These are phyloP conservation scores for Vachellia collinsii DNA, from an alignment of 306 rosid species.

Conservation along the genomic window DNA sequence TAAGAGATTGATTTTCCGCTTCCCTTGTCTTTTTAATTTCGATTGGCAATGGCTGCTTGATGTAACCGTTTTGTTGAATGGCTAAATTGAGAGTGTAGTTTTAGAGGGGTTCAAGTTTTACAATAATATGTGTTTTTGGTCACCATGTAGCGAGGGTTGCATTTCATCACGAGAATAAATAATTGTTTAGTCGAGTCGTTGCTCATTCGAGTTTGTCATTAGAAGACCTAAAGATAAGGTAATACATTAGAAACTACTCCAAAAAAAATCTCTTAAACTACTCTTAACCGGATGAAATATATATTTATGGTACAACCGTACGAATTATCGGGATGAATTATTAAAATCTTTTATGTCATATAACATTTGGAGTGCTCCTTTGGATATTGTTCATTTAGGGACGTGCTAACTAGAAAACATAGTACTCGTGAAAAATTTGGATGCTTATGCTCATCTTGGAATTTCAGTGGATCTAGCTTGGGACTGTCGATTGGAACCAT, in stretches of 20 bases:
- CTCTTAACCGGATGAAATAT: too few relatives aligned
- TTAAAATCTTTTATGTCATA: not conserved
- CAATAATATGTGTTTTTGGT: not conserved
- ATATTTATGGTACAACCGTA: too few relatives aligned
- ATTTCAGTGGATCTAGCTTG: not conserved
- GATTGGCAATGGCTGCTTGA: constrained; percentile 37
- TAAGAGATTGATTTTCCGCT: constrained; percentile 35
- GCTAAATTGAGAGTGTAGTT: constrained; percentile 33
- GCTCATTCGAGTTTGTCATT: not conserved
- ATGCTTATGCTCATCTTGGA: not conserved
- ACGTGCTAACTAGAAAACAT: not conserved
- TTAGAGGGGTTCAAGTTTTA: constrained; percentile 33
- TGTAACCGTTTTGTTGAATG: constrained; percentile 49
- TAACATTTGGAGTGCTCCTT: not conserved
- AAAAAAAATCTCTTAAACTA: too few relatives aligned
- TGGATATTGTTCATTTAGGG: not conserved
- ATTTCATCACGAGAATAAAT: not conserved
- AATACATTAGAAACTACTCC: too few relatives aligned
- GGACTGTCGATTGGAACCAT: not conserved
- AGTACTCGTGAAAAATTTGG: not conserved
- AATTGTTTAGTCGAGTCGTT: constrained; percentile 13
- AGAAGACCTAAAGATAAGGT: too few relatives aligned
- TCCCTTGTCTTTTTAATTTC: not conserved
- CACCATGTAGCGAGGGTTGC: constrained; percentile 9
- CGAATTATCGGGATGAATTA: too few relatives aligned